Percentiles rank a stretch among this genome's conserved stretches.
phyloP scores from a whole-genome alignment of 176 grass and related monocot species.

The Thalia dealbata region DNA sequence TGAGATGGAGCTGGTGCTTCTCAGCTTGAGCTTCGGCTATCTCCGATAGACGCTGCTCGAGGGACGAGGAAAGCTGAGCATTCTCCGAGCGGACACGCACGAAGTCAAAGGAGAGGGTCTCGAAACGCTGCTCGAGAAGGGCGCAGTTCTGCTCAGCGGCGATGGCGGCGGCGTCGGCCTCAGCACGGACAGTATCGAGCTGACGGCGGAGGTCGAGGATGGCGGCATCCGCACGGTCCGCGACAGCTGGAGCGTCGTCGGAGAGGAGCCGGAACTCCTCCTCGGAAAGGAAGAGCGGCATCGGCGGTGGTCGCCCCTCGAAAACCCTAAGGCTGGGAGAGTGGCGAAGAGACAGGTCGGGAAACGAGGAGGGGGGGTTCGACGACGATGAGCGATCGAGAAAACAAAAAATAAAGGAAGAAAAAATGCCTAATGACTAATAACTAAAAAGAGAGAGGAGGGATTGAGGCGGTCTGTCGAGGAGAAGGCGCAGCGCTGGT shows the following conservation, averaged over 20 bases:
- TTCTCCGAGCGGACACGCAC: constrained; percentile 55
- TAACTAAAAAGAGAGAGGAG: no score
- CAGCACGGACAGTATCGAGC: constrained; percentile 68
- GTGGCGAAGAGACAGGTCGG: neutral
- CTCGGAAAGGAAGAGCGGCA: constrained; percentile 91
- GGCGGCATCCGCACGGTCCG: constrained; percentile 65
- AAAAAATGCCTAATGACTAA: no score
- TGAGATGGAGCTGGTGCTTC: constrained; percentile 87
- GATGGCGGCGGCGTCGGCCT: constrained; percentile 71
- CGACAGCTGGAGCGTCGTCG: constrained; percentile 55
- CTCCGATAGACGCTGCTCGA: constrained; percentile 49
- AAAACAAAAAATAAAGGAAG: neutral
- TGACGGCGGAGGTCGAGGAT: constrained; percentile 76
- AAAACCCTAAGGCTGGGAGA: constrained; percentile 6
- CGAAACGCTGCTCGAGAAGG: constrained; percentile 80
- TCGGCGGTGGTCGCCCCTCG: constrained; percentile 14
- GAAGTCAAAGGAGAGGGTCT: constrained; percentile 53
- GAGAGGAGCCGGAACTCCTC: constrained; percentile 77
- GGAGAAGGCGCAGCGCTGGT: neutral
- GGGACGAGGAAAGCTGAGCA: constrained; percentile 38
- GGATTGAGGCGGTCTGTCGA: neutral
- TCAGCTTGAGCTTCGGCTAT: constrained; percentile 56
- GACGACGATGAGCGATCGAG: neutral
- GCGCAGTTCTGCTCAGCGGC: constrained; percentile 84
- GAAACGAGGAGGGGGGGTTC: no score